These are phyloP conservation scores for Corynascus novoguineensis DNA, from an alignment of 495 filamentous ascomycete species.

Conservation along the genomic window DNA sequence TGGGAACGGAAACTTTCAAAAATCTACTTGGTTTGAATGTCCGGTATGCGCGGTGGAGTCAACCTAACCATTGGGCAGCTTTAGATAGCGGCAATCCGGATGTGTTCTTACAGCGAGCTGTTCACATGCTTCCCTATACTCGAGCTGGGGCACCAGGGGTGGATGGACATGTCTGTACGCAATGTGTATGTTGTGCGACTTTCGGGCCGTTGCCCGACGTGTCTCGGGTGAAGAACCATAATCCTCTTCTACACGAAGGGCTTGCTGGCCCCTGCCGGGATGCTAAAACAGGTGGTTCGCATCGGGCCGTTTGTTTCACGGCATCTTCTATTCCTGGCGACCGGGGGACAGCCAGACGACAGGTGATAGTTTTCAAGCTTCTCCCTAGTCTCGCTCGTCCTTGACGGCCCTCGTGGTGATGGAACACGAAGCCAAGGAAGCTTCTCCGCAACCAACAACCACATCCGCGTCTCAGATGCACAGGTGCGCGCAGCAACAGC, in stretches of 20 bases:
- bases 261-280: too few species aligned
- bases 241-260: too few species aligned
- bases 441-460: neutral
- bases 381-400: too few species aligned
- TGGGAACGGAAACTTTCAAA: neutral
- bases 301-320: neutral
- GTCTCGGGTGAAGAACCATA: too few species aligned
- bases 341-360: too few species aligned
- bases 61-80: slow-evolving; percentile 6
- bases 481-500: neutral
- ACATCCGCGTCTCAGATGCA: neutral
- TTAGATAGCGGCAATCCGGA: neutral
- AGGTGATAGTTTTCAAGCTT: too few species aligned
- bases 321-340: neutral
- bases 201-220: too few species aligned
- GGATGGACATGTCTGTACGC: too few species aligned
- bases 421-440: neutral
- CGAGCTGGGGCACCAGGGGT: too few species aligned
- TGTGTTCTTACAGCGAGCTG: neutral
- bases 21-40: slow-evolving; percentile 6
- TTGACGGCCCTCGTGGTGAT: neutral
- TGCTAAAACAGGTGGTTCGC: slow-evolving; percentile 2
- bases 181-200: too few species aligned
- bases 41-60: neutral
- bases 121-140: too few species aligned